Evolutionary conservation across 2,329 filamentous ascomycete genomes (phyloP).

Genomic region (Beauveria sp.): DNA sequence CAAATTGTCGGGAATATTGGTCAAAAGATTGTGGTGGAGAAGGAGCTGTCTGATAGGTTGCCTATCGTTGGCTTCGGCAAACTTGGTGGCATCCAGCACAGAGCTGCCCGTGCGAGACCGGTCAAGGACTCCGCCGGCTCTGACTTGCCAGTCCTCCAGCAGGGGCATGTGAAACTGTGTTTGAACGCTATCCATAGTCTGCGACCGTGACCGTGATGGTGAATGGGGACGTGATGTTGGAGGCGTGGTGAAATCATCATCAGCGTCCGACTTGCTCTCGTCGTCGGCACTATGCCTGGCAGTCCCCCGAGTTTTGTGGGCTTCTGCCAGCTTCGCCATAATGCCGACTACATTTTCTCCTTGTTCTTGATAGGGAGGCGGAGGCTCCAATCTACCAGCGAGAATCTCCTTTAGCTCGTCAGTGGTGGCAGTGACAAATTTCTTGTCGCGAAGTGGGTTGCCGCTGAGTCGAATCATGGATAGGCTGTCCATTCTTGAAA

Average conservation of each 20-base stretch:
- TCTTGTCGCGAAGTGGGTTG: conserved; percentile 87
- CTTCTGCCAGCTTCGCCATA: conserved; percentile 26
- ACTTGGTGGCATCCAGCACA: conserved; percentile 50
- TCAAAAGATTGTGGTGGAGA: conserved; percentile 71
- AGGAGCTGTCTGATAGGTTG: conserved; percentile 52
- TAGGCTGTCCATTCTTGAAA: conserved; percentile 73
- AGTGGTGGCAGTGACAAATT: conserved; percentile 71
- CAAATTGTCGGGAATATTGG: conserved; percentile 61
- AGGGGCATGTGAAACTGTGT: conserved; percentile 38
- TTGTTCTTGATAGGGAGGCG: conserved; percentile 33
- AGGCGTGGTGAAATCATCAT: conserved; percentile 49
- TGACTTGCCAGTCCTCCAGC: conserved; percentile 47
- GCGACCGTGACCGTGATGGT: conserved; percentile 39
- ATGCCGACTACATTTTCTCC: conserved; percentile 17
- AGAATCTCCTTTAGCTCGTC: conserved; percentile 75
- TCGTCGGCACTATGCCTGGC: conserved; percentile 24
- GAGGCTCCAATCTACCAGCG: conserved; percentile 56
- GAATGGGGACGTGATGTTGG: conserved; percentile 47
- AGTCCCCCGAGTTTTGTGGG: conserved; percentile 15
- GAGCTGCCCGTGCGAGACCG: conserved; percentile 59
- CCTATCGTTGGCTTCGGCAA: conserved; percentile 45
- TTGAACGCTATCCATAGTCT: conserved; percentile 36
- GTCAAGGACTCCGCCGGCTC: conserved; percentile 58
- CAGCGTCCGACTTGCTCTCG: conserved; percentile 42
- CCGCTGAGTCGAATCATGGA: conserved; percentile 69